These are phyloP conservation scores for Stemphylium beticola DNA, from an alignment of 2,329 filamentous ascomycete genomes.

Conservation along the genomic window DNA sequence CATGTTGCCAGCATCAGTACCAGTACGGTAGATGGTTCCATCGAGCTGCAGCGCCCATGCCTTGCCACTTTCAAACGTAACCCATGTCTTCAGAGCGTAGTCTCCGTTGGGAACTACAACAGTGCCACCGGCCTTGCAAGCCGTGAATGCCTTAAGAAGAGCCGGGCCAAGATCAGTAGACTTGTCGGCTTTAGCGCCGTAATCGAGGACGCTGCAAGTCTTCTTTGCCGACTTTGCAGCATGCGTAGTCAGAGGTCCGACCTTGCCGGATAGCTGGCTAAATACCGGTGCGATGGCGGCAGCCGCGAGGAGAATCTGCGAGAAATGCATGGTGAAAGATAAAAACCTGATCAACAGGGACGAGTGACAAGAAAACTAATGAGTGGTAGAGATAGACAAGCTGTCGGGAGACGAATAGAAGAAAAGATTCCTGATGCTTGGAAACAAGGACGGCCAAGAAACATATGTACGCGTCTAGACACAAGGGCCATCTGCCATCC, in stretches of 20 bases:
- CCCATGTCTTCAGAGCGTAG: constrained; percentile 60
- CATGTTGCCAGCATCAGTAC: constrained; percentile 60
- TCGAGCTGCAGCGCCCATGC: constrained; percentile 61
- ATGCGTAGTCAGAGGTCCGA: constrained; percentile 41
- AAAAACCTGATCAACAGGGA: no score
- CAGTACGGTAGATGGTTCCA: constrained; percentile 60
- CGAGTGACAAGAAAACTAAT: no score
- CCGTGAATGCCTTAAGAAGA: constrained; percentile 57
- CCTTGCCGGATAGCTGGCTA: constrained; percentile 44
- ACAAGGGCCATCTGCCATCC: no score
- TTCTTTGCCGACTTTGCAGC: constrained; percentile 55
- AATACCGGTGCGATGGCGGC: constrained; percentile 26
- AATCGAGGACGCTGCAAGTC: constrained; percentile 60
- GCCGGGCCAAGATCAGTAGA: constrained; percentile 59
- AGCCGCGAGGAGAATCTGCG: constrained; percentile 27
- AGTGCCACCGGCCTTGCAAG: constrained; percentile 59
- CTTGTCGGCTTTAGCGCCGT: constrained; percentile 60
- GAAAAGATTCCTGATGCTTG: no score
- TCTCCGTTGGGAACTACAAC: constrained; percentile 59
- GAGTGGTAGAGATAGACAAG: no score
- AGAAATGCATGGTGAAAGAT: constrained; percentile 31
- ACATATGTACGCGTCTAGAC: no score
- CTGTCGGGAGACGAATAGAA: no score
- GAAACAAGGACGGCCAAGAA: no score
- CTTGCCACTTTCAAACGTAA: constrained; percentile 55